phyloP scores from a whole-genome alignment of 83 land plant genomes.

The Isoetes engelmannii region DNA sequence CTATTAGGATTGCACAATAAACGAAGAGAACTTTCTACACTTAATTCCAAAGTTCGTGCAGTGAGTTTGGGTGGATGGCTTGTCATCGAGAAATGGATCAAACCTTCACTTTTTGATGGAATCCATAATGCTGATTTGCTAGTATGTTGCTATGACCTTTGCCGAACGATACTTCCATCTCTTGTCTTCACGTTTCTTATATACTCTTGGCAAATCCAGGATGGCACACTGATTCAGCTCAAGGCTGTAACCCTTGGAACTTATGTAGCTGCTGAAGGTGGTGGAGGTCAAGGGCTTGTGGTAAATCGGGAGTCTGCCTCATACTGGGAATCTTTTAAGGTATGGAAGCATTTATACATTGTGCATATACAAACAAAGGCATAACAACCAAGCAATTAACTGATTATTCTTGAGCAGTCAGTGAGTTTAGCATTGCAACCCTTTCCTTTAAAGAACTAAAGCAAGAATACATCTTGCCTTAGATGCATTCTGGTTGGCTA shows the following conservation, averaged over 20 bases:
- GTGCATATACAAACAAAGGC: neutral
- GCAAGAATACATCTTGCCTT: too few species aligned
- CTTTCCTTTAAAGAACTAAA: too few species aligned
- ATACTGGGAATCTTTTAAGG: slow-evolving; percentile 80
- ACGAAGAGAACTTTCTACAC: too few species aligned
- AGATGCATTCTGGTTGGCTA: too few species aligned
- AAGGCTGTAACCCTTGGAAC: slow-evolving; percentile 50
- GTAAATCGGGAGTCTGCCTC: slow-evolving; percentile 49
- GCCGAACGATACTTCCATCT: neutral
- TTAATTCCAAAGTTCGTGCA: slow-evolving; percentile 41
- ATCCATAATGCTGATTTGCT: slow-evolving; percentile 71
- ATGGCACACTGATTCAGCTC: slow-evolving; percentile 65
- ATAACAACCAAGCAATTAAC: neutral
- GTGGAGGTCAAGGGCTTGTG: slow-evolving; percentile 58
- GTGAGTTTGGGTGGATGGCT: slow-evolving; percentile 86
- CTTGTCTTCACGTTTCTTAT: neutral
- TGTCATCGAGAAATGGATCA: slow-evolving; percentile 81
- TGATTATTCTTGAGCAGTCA: neutral
- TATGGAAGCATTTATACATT: slow-evolving; percentile 1
- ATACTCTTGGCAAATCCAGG: slow-evolving; percentile 26
- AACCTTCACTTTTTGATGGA: slow-evolving; percentile 66
- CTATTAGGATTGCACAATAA: too few species aligned
- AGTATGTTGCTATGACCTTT: slow-evolving; percentile 32
- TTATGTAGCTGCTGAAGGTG: slow-evolving; percentile 62
- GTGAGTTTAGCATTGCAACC: neutral